Percentiles rank a stretch among this genome's conserved stretches.
Evolutionary conservation across 2,329 filamentous ascomycete genomes (phyloP).

Genomic region (Cyphellophora europaea): DNA sequence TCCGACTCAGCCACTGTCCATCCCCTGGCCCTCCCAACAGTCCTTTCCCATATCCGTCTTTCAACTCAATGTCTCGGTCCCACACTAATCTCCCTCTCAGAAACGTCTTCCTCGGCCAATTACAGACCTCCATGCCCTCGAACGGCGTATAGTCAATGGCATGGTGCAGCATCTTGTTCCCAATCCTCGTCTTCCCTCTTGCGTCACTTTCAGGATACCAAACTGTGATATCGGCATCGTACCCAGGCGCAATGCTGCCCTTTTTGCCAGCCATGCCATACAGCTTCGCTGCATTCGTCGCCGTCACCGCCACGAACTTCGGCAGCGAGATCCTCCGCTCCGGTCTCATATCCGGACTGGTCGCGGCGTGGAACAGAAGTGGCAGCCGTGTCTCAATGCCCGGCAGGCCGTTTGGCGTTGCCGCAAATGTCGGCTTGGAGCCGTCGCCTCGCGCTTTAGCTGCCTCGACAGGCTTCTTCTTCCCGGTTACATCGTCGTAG

Average conservation of each 20-base stretch:
- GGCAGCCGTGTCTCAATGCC: conserved; percentile 34
- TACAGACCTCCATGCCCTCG: conserved; percentile 23
- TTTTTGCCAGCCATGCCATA: conserved; percentile 32
- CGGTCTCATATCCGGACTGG: neutral
- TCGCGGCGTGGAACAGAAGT: conserved; percentile 26
- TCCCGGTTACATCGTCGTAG: conserved; percentile 30
- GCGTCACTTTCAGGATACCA: conserved; percentile 26
- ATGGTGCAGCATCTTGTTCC: conserved; percentile 27
- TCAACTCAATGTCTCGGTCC: conserved; percentile 20
- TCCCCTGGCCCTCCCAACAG: conserved; percentile 23
- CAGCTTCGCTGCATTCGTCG: conserved; percentile 34
- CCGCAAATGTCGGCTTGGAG: conserved; percentile 24
- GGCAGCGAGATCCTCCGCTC: conserved; percentile 21
- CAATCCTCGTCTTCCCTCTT: conserved; percentile 9
- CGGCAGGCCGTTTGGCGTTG: conserved; percentile 35
- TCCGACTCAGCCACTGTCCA: conserved; percentile 28
- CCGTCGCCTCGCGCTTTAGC: conserved; percentile 15
- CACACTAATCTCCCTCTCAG: conserved; percentile 25
- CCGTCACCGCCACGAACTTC: conserved; percentile 36
- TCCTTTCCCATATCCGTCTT: conserved; percentile 19
- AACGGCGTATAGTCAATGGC: conserved; percentile 28
- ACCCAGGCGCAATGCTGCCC: conserved; percentile 31
- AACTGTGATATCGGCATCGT: conserved; percentile 35
- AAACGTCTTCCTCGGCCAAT: conserved; percentile 27
- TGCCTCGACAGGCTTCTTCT: conserved; percentile 21